These are phyloP conservation scores for Diaporthe sp. DNA, from an alignment of 2,329 filamentous ascomycete genomes.

Conservation along the genomic window DNA sequence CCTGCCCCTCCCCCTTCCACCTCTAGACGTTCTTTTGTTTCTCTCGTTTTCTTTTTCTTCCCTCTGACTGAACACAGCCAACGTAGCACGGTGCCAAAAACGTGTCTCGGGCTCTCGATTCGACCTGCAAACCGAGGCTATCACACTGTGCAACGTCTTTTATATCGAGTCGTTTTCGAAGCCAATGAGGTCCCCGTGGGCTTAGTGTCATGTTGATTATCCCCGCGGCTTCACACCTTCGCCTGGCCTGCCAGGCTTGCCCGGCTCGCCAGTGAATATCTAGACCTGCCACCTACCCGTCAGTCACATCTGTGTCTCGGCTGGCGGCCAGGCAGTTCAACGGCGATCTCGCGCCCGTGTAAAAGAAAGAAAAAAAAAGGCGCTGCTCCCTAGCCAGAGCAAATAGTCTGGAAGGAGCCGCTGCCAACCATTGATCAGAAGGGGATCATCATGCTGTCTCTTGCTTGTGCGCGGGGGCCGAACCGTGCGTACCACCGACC, in stretches of 20 bases:
- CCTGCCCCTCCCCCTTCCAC: not conserved
- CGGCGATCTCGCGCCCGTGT: conserved; percentile 10
- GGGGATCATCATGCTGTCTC: not conserved
- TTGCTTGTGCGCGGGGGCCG: conserved; percentile 12
- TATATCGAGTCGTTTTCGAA: not conserved
- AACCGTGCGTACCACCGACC: conserved; percentile 27
- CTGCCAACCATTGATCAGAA: conserved; percentile 17
- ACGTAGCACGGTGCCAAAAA: conserved; percentile 19
- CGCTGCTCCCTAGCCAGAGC: conserved; percentile 1
- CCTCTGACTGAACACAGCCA: not conserved
- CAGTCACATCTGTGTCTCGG: conserved; percentile 31
- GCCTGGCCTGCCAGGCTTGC: not conserved
- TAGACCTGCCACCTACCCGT: conserved; percentile 10
- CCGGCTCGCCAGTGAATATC: not conserved
- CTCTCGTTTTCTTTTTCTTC: not conserved
- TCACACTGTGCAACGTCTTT: conserved; percentile 22
- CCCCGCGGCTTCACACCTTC: not conserved
- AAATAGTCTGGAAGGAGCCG: not conserved
- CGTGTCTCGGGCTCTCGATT: conserved; percentile 23
- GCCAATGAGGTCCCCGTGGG: conserved; percentile 17
- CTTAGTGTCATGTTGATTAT: conserved; percentile 24
- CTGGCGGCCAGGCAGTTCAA: conserved; percentile 12
- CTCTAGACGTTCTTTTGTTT: not conserved
- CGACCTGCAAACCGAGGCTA: conserved; percentile 7
- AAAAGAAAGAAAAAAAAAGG: not conserved